Conservation (phyloP, 768 basidiomycete species). For the Russula ochroleuca region DNA sequence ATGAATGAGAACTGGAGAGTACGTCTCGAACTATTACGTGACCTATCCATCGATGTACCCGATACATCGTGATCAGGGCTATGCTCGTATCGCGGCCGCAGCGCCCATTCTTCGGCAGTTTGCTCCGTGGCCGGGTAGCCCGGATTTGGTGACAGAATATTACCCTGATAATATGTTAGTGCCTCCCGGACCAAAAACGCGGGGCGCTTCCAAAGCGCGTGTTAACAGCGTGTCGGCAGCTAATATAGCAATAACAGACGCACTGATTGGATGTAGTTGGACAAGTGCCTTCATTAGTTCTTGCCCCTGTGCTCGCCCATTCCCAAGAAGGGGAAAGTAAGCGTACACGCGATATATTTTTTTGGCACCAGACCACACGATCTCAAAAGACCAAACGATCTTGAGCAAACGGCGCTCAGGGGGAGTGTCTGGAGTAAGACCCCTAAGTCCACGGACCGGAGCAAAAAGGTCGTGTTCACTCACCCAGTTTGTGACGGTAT, state of each 20-base stretch:
- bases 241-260: slow-evolving; percentile 12
- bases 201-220: slow-evolving; percentile 23
- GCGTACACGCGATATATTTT: slow-evolving; percentile 25
- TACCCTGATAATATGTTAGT: slow-evolving; percentile 27
- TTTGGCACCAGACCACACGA: slow-evolving; percentile 25
- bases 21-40: slow-evolving; percentile 23
- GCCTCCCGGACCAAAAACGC: slow-evolving; percentile 24
- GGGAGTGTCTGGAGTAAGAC: slow-evolving; percentile 17
- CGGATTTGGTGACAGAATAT: slow-evolving; percentile 20
- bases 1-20: slow-evolving; percentile 14
- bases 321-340: slow-evolving; percentile 25
- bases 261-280: slow-evolving; percentile 26
- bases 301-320: slow-evolving; percentile 25
- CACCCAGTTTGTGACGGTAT: slow-evolving; percentile 25
- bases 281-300: slow-evolving; percentile 26
- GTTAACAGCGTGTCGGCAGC: slow-evolving; percentile 23
- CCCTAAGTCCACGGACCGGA: slow-evolving; percentile 24
- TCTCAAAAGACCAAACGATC: slow-evolving; percentile 25
- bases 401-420: slow-evolving; percentile 23
- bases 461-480: slow-evolving; percentile 1
- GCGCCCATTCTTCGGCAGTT: slow-evolving; percentile 25
- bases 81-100: slow-evolving; percentile 23
- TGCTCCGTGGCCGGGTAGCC: slow-evolving; percentile 22
- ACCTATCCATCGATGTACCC: slow-evolving; percentile 25
- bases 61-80: slow-evolving; percentile 25